A percentile compares a stretch with the other conserved stretches of the same genome.
phyloP scores from a whole-genome alignment of 495 filamentous ascomycete species.

The Cercophora sp. region DNA sequence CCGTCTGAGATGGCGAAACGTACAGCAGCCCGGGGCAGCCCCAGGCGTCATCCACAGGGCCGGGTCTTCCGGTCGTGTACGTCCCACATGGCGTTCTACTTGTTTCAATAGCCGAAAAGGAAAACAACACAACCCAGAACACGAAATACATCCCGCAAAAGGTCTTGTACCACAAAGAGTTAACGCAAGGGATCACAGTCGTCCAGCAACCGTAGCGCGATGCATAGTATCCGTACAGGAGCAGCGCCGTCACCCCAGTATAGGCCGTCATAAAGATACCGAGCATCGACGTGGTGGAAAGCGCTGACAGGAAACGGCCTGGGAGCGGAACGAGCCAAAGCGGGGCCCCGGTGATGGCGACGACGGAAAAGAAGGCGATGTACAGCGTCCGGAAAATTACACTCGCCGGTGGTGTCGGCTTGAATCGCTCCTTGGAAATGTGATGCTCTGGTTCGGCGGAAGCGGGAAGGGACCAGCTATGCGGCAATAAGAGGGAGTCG shows the following conservation, averaged over 20 bases:
- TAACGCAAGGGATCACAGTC: constrained; percentile 15
- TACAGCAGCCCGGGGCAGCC: not conserved
- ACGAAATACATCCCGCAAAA: not conserved
- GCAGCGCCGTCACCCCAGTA: not conserved
- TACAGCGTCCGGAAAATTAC: not conserved
- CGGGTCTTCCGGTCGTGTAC: not conserved
- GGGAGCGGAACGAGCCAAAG: not conserved
- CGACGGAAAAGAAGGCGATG: not conserved
- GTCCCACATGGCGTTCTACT: constrained; percentile 3
- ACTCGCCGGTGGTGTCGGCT: not conserved
- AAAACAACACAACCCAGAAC: not conserved
- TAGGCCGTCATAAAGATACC: not conserved
- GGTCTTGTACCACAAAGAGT: constrained; percentile 10
- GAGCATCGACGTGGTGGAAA: not conserved
- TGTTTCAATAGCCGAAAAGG: constrained; percentile 1
- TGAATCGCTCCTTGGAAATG: not conserved
- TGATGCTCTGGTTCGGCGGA: too few species aligned
- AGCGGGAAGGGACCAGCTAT: too few species aligned
- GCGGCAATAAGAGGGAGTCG: too few species aligned
- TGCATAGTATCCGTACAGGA: constrained; percentile 12
- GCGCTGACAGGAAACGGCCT: too few species aligned
- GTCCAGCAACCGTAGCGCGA: constrained; percentile 3
- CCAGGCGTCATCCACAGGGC: not conserved
- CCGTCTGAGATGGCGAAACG: too few species aligned
- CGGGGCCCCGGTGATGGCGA: not conserved